phyloP scores from a whole-genome alignment of 2,329 filamentous ascomycete species.

The Neonectria hederae region DNA sequence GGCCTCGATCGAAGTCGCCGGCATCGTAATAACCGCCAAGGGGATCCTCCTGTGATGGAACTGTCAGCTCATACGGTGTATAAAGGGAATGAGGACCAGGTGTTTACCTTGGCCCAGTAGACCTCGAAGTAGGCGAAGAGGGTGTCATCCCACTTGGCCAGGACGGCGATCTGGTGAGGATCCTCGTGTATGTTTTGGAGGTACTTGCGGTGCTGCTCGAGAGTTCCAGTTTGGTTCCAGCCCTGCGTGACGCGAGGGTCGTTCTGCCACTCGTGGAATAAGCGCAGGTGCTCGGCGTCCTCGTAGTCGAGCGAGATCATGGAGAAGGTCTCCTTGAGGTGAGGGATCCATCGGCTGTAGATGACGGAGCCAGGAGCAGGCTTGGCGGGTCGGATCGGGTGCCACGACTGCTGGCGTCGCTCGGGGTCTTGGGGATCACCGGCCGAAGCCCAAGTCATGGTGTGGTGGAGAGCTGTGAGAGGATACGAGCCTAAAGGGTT shows the following conservation, averaged over 20 bases:
- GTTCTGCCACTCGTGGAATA: constrained; percentile 86
- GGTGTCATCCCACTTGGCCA: constrained; percentile 76
- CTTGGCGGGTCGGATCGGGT: constrained; percentile 77
- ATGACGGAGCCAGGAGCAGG: constrained; percentile 74
- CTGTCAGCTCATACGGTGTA: constrained; percentile 1
- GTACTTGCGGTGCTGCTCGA: constrained; percentile 79
- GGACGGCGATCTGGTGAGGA: constrained; percentile 74
- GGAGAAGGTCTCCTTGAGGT: constrained; percentile 79
- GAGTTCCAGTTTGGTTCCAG: constrained; percentile 81
- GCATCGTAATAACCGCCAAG: constrained; percentile 66
- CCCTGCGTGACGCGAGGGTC: constrained; percentile 82
- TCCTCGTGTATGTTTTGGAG: constrained; percentile 74
- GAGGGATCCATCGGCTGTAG: constrained; percentile 82
- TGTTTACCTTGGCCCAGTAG: constrained; percentile 73
- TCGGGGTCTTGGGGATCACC: constrained; percentile 54
- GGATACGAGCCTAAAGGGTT: constrained; percentile 57
- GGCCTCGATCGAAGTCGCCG: constrained; percentile 66
- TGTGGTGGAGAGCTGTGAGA: constrained; percentile 59
- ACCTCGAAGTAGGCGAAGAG: constrained; percentile 83
- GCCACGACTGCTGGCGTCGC: constrained; percentile 65
- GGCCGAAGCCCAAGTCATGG: constrained; percentile 50
- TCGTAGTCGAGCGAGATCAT: constrained; percentile 78
- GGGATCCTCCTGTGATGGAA: constrained; percentile 57
- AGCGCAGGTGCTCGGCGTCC: constrained; percentile 69
- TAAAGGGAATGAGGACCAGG: neutral